Conservation (phyloP, 2,329 filamentous ascomycete genomes). For the Fusarium sp. region DNA sequence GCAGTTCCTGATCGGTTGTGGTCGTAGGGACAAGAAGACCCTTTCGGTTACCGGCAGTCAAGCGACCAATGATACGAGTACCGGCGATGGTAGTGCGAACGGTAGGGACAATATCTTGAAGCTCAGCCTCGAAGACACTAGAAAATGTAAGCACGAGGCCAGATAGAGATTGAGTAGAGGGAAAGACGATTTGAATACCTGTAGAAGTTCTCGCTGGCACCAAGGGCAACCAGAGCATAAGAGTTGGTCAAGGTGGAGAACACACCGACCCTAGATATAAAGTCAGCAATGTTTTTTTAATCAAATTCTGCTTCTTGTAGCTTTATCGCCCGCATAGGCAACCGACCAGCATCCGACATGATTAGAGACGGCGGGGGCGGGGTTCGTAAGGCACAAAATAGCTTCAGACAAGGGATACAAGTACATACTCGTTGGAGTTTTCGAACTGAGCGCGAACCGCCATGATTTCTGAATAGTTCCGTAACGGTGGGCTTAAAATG, state of each 20-base stretch:
- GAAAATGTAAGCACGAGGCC: conserved; percentile 1
- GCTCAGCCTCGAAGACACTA: conserved; percentile 95
- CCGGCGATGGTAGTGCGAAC: conserved; percentile 96
- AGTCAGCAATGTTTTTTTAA: conserved; percentile 18
- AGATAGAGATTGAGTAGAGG: background rate
- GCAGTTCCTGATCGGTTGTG: conserved; percentile 97
- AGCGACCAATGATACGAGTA: conserved; percentile 92
- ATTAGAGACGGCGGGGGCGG: conserved; percentile 43
- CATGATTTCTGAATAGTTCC: conserved; percentile 58
- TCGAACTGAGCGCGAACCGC: conserved; percentile 82
- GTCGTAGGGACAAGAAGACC: conserved; percentile 95
- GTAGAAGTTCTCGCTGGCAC: conserved; percentile 99
- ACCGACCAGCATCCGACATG: conserved; percentile 2
- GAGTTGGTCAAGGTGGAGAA: conserved; percentile 97
- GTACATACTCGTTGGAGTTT: conserved; percentile 86
- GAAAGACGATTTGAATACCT: conserved; percentile 60
- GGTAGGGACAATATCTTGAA: conserved; percentile 97
- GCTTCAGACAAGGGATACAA: conserved; percentile 5
- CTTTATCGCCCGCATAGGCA: background rate
- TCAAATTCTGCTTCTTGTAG: background rate
- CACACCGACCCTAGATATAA: conserved; percentile 81
- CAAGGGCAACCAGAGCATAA: conserved; percentile 92
- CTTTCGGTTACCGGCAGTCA: conserved; percentile 97
- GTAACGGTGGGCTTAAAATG: conserved; percentile 32
- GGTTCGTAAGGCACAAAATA: conserved; percentile 29